phyloP scores from a whole-genome alignment of 805 yeast genomes.

The Wickerhamiella galacta region DNA sequence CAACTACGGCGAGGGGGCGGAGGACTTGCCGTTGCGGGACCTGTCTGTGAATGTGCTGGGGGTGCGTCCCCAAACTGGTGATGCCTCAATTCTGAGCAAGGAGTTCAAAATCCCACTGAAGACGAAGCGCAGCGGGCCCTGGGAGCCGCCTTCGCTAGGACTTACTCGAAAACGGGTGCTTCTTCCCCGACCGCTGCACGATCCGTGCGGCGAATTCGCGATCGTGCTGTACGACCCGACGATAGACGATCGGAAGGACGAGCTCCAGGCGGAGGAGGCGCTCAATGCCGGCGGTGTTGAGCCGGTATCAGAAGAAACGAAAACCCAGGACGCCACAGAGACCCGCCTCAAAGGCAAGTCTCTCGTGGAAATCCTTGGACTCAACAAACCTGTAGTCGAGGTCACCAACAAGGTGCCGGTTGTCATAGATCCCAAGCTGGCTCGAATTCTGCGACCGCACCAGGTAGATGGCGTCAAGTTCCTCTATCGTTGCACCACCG shows the following conservation, averaged over 20 bases:
- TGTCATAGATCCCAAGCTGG: conserved; percentile 77
- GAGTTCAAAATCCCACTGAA: conserved; percentile 11
- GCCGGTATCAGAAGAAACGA: not conserved
- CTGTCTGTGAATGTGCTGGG: not conserved
- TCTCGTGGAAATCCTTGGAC: conserved; percentile 66
- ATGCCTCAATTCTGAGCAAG: conserved; percentile 1
- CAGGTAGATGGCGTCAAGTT: conserved; percentile 92
- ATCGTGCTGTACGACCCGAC: conserved; percentile 93
- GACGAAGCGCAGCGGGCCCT: conserved; percentile 9
- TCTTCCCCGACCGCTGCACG: conserved; percentile 88
- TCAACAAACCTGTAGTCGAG: conserved; percentile 36
- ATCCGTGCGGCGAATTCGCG: conserved; percentile 85
- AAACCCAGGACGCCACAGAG: not conserved
- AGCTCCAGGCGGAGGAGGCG: conserved; percentile 9
- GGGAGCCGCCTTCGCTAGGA: conserved; percentile 63
- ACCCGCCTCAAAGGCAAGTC: conserved; percentile 31
- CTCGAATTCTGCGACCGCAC: conserved; percentile 82
- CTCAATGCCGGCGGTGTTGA: conserved; percentile 4
- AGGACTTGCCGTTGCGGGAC: not conserved
- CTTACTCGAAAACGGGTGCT: conserved; percentile 47
- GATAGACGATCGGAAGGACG: conserved; percentile 35
- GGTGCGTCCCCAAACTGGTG: not conserved
- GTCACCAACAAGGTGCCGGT: conserved; percentile 72
- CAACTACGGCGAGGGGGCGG: conserved; percentile 3
- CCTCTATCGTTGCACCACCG: conserved; percentile 78